Evolutionary conservation across 768 basidiomycete species (phyloP), one percentile per base, ranked within the genome.

Genomic region (Lactarius tabidus): DNA sequence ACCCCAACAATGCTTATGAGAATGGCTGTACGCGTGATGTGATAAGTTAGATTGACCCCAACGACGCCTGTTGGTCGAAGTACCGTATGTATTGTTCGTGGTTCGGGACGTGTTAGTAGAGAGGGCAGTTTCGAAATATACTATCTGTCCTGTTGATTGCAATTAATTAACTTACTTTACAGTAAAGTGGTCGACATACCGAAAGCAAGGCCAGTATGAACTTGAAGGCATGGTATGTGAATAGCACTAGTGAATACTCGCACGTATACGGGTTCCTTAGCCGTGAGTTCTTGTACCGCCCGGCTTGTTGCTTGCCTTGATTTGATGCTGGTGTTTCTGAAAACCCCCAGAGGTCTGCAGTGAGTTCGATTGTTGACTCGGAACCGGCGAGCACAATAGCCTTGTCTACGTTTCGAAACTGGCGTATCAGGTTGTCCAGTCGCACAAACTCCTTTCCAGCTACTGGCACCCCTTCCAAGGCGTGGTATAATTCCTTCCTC

Each of bases 401-500:
- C 88, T 1, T 77, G 76, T 54, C 77, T 89, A 52, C 75, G 88
- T 3, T 84, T 80, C 69, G 88, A 88, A 70, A 88, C 85, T 3
- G 72, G 79, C 31, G 74, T 64, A 85, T 85, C 1, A 80, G 82
- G 79, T 78, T 15, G 84, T 88, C 71, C 81, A 79, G 62, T 76
- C 76, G 35, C 68, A 86, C 60, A 83, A 84, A 29, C 72, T 84
- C 4, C 77, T 88, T 66, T 73, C 70, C 38, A 9, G 80, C 72
- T 0, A 81, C 82, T 0, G 73, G 70, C 26, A 89, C 87, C 69
- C 87, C 86, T 1, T 89, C 88, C 79, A 88, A 89, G 81, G 87
- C 84, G 59, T 53, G 72, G 56, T 18, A n/a, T n/a, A n/a, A n/a
- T n/a, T 65, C 26, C 48, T 26, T 14, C 33, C 12, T 15, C n/a